These are phyloP conservation scores for Colletotrichum australisinense DNA, from an alignment of 2,329 filamentous ascomycete genomes.

Conservation along the genomic window DNA sequence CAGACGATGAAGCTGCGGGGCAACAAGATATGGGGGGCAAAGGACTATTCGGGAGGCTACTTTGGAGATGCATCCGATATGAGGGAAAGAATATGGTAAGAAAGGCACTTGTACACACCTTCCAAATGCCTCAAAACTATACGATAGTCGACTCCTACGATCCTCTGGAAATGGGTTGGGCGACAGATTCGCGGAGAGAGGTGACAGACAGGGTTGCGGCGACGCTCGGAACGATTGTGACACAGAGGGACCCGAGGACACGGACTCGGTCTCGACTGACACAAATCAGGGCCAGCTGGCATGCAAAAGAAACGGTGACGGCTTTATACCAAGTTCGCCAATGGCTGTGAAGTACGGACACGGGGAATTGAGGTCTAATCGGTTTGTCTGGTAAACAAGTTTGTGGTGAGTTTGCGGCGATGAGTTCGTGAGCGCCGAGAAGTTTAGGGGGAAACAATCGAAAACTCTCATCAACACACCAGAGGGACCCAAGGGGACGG, in stretches of 20 bases:
- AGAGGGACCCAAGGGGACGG: background rate
- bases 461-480: background rate
- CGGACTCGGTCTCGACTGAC: conserved; percentile 7
- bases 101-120: background rate
- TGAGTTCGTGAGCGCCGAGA: background rate
- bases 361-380: background rate
- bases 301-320: background rate
- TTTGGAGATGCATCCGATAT: background rate
- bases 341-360: background rate
- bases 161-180: background rate
- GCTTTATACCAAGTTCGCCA: background rate
- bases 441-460: background rate
- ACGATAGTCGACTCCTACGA: background rate
- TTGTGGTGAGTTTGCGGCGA: background rate
- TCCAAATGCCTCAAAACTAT: background rate
- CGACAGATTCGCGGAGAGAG: background rate
- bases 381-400: background rate
- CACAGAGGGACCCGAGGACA: conserved; percentile 2
- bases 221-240: conserved; percentile 1
- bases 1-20: background rate
- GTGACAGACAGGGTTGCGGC: background rate
- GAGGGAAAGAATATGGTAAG: background rate
- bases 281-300: background rate
- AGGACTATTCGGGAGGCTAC: background rate
- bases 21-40: background rate